phyloP scores from a whole-genome alignment of 164 flowering plant species.

The Sextonia rubra region DNA sequence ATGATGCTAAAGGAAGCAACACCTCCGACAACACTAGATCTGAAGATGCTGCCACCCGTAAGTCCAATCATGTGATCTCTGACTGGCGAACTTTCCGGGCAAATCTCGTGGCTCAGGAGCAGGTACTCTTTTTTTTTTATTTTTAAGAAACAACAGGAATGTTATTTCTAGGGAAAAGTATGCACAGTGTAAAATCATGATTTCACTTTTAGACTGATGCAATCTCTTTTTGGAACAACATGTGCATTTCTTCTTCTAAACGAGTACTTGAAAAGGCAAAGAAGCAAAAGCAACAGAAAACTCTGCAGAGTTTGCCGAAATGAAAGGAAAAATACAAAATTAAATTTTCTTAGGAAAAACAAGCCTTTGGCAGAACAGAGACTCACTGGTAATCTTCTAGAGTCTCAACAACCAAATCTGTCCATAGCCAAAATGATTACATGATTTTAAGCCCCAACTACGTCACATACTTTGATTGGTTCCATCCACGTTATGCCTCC shows the following conservation, averaged over 20 bases:
- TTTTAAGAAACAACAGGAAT: neutral
- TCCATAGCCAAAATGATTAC: too few relatives aligned
- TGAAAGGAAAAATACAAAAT: neutral
- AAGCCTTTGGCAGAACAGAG: neutral
- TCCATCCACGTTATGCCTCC: too few relatives aligned
- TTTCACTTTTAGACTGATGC: too few relatives aligned
- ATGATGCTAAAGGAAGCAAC: slow-evolving; percentile 16
- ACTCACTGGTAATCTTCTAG: too few relatives aligned
- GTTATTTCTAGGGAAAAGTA: neutral
- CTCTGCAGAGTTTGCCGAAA: neutral
- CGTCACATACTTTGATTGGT: too few relatives aligned
- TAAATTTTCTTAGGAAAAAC: neutral
- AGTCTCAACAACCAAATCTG: too few relatives aligned
- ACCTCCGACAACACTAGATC: slow-evolving; percentile 41
- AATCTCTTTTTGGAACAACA: too few relatives aligned
- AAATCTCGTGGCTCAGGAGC: slow-evolving; percentile 47
- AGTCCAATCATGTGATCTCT: slow-evolving; percentile 31
- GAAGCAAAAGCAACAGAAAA: neutral
- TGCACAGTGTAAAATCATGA: too few relatives aligned
- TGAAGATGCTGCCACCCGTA: slow-evolving; percentile 36
- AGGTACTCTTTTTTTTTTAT: slow-evolving; percentile 30
- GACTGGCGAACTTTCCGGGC: slow-evolving; percentile 97
- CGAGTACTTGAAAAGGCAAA: neutral
- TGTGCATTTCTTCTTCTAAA: too few relatives aligned
- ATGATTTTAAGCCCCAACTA: too few relatives aligned